Percentiles rank a stretch among this genome's conserved stretches.
Evolutionary conservation across 1,139 yeast genomes (phyloP).

Genomic region (Geotrichum fermentans): DNA sequence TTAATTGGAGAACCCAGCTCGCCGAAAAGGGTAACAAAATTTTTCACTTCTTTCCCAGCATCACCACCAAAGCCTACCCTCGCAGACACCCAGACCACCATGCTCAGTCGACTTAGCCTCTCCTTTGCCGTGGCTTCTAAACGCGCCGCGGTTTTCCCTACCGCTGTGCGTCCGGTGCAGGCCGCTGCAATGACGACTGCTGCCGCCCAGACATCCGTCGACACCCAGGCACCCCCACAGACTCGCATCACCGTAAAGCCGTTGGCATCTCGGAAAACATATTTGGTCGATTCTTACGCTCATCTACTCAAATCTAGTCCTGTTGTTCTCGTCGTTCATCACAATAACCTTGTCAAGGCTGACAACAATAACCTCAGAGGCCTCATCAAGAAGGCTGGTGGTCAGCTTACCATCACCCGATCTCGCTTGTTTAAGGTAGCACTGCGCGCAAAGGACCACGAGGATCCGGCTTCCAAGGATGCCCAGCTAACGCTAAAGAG

Average conservation of each 20-base stretch:
- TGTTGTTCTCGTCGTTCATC: slow-evolving; percentile 72
- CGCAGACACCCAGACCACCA: background rate
- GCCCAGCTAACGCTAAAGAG: slow-evolving; percentile 33
- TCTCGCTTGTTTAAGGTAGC: slow-evolving; percentile 68
- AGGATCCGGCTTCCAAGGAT: slow-evolving; percentile 69
- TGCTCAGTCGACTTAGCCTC: slow-evolving; percentile 10
- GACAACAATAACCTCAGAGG: slow-evolving; percentile 64
- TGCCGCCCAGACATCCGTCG: background rate
- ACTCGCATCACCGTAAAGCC: slow-evolving; percentile 20
- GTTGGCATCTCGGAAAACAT: slow-evolving; percentile 59
- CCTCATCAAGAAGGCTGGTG: slow-evolving; percentile 61
- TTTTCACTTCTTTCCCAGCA: slow-evolving; percentile 10
- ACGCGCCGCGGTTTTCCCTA: background rate
- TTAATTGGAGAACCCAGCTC: background rate
- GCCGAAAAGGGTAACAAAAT: too few relatives aligned
- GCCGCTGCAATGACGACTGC: background rate
- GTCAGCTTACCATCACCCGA: slow-evolving; percentile 61
- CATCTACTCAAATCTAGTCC: slow-evolving; percentile 62
- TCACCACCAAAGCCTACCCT: slow-evolving; percentile 2
- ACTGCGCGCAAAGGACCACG: slow-evolving; percentile 60
- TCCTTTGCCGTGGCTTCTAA: background rate
- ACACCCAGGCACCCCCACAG: background rate
- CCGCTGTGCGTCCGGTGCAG: background rate
- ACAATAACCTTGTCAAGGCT: slow-evolving; percentile 65
- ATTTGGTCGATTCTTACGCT: slow-evolving; percentile 72